A percentile compares a stretch with the other conserved stretches of the same genome.
These are phyloP conservation scores for Saturnispora ahearnii DNA, from an alignment of 805 yeast species.

Conservation along the genomic window DNA sequence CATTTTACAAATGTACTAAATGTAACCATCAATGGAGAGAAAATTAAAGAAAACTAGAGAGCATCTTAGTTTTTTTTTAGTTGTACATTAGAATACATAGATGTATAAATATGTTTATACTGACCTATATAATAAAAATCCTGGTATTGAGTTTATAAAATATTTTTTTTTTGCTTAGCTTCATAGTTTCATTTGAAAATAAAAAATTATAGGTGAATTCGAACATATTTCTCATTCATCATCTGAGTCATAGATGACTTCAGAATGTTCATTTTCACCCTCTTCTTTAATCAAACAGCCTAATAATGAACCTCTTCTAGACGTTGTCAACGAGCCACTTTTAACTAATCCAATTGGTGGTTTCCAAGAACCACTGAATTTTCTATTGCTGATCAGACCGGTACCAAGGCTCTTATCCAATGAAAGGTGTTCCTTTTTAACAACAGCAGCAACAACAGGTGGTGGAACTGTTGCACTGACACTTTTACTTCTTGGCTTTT, in stretches of 20 bases:
- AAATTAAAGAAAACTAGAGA: slow-evolving; percentile 35
- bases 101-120: background rate
- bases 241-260: slow-evolving; percentile 9
- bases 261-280: slow-evolving; percentile 9
- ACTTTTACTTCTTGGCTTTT: slow-evolving; percentile 8
- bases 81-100: background rate
- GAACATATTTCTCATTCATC: background rate
- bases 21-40: slow-evolving; percentile 98
- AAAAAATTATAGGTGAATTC: background rate
- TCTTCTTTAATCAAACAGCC: slow-evolving; percentile 12
- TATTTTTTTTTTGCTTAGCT: background rate
- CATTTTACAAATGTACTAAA: slow-evolving; percentile 88
- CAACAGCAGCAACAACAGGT: background rate
- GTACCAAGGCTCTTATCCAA: background rate
- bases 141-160: background rate
- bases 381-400: slow-evolving; percentile 4
- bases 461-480: background rate
- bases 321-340: slow-evolving; percentile 7
- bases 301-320: slow-evolving; percentile 14
- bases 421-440: background rate
- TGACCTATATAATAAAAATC: background rate
- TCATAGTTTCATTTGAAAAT: no score
- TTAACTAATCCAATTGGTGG: slow-evolving; percentile 11
- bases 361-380: slow-evolving; percentile 9
- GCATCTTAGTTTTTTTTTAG: background rate